Evolutionary conservation across 2,329 filamentous ascomycete genomes (phyloP).

Genomic region (Dendryphion nanum): DNA sequence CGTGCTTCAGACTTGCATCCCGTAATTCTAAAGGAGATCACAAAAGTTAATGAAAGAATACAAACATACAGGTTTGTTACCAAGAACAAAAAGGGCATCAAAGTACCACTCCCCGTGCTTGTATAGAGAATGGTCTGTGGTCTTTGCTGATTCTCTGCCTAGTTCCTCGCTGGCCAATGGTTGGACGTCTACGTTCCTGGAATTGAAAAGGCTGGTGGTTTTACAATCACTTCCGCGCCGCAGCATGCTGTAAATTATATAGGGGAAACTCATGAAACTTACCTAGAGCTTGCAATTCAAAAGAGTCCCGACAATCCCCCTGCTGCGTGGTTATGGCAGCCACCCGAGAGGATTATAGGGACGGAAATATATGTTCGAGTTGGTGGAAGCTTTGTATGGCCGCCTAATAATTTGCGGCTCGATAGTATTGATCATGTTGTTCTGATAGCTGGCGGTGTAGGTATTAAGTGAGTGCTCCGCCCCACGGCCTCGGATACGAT

Average conservation of each 20-base stretch:
- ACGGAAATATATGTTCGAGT: constrained; percentile 65
- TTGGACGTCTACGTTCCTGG: constrained; percentile 76
- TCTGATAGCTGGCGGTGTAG: constrained; percentile 78
- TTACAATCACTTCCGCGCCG: constrained; percentile 81
- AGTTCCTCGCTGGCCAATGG: constrained; percentile 86
- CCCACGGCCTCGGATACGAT: no score
- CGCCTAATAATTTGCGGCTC: constrained; percentile 54
- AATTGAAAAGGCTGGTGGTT: constrained; percentile 72
- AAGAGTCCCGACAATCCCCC: constrained; percentile 67
- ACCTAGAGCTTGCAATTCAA: constrained; percentile 73
- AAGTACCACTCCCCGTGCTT: constrained; percentile 41
- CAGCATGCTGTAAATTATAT: constrained; percentile 51
- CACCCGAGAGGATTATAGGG: constrained; percentile 55
- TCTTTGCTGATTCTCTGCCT: constrained; percentile 28
- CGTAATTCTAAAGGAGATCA: constrained; percentile 61
- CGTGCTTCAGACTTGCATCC: constrained; percentile 64
- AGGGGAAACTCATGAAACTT: not conserved
- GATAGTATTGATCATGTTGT: constrained; percentile 59
- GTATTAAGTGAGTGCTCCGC: constrained; percentile 65
- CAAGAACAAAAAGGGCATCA: constrained; percentile 47
- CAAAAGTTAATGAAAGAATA: constrained; percentile 64
- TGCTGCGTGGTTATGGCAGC: constrained; percentile 72
- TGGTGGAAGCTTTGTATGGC: constrained; percentile 80
- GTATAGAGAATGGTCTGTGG: not conserved
- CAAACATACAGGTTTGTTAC: constrained; percentile 67